Conservation (phyloP, 768 basidiomycete genomes). For the Auricularia auricula-judae region DNA sequence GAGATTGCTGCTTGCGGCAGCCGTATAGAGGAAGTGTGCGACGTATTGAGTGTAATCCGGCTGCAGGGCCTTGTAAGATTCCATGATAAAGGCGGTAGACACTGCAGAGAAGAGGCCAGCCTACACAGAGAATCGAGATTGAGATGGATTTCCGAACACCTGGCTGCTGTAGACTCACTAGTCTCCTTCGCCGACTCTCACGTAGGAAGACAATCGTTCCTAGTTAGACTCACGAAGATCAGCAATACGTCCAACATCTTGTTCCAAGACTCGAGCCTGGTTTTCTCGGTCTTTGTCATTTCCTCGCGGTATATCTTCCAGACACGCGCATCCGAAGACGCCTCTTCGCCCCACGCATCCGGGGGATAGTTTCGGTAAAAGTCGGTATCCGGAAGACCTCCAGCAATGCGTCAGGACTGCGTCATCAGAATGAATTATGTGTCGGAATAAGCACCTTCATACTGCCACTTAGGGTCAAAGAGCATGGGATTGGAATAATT, state of each 20-base stretch:
- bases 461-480: no score
- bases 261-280: constrained; percentile 2
- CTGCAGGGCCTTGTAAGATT: neutral
- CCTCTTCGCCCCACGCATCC: constrained; percentile 6
- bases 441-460: no score
- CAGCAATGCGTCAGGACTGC: no score
- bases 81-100: constrained; percentile 4
- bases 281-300: neutral
- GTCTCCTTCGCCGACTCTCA: no score
- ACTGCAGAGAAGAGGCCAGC: constrained; percentile 8
- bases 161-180: no score
- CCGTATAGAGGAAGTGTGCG: neutral
- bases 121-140: neutral
- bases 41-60: neutral
- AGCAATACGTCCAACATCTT: constrained; percentile 8
- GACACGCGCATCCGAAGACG: constrained; percentile 5
- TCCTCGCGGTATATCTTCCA: constrained; percentile 7
- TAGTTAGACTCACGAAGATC: constrained; percentile 2
- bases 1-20: neutral
- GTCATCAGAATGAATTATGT: no score
- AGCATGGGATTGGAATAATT: no score
- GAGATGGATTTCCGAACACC: no score
- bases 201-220: neutral
- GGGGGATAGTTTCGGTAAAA: constrained; percentile 1
- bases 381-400: neutral